These are phyloP conservation scores for Talaromyces thailandensis DNA, from an alignment of 495 filamentous ascomycete genomes.

Conservation along the genomic window DNA sequence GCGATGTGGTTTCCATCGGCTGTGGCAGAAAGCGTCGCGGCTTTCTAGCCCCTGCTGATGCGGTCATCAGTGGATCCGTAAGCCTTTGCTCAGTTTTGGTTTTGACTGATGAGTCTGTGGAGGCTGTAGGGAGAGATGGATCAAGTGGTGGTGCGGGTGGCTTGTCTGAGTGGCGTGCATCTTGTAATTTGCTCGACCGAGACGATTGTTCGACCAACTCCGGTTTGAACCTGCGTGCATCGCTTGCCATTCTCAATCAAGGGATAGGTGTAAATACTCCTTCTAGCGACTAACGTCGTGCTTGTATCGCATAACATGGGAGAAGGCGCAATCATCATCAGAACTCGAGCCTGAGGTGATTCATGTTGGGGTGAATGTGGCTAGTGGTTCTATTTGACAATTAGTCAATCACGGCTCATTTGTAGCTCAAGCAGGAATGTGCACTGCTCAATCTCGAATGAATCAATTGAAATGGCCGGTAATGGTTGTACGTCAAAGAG, in stretches of 20 bases:
- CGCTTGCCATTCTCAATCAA: background rate
- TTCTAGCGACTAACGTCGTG: background rate
- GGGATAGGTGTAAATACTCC: background rate
- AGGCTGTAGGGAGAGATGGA: background rate
- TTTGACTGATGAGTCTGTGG: background rate
- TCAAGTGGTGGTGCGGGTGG: conserved; percentile 10
- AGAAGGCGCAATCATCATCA: background rate
- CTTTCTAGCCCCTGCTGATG: conserved; percentile 8
- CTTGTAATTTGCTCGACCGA: background rate
- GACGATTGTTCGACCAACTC: conserved; percentile 5
- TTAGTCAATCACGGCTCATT: background rate
- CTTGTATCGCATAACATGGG: background rate
- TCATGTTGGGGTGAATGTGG: background rate
- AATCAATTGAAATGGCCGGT: background rate
- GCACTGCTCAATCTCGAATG: too few species aligned
- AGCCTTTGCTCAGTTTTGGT: background rate
- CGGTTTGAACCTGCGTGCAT: conserved; percentile 6
- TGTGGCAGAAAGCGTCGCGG: conserved; percentile 50
- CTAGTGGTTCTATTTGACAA: background rate
- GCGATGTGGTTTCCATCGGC: conserved; percentile 57
- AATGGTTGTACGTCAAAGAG: background rate
- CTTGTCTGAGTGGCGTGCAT: background rate
- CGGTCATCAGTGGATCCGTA: background rate
- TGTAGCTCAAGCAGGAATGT: background rate
- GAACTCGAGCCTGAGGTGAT: background rate